Conservation (phyloP, 2,329 filamentous ascomycete species). For the Scopulariopsis brevicaulis region DNA sequence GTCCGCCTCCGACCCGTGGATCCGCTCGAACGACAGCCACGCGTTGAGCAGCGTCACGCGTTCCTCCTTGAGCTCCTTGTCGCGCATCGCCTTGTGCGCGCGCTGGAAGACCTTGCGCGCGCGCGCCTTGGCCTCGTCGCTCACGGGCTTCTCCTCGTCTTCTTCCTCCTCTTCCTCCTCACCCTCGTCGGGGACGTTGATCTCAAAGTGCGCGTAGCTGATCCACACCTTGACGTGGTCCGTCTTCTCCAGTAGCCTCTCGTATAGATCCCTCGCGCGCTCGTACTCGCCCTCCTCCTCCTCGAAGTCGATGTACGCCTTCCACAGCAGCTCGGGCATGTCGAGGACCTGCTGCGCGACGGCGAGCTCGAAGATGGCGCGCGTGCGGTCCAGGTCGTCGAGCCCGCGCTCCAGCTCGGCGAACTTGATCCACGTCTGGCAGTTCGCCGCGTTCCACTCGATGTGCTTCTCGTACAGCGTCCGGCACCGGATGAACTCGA, state of each 20-base stretch:
- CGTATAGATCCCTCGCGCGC: constrained; percentile 70
- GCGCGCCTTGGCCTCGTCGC: constrained; percentile 71
- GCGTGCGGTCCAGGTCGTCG: constrained; percentile 76
- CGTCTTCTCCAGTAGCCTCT: constrained; percentile 86
- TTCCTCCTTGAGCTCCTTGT: constrained; percentile 85
- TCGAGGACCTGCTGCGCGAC: constrained; percentile 74
- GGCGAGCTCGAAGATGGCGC: constrained; percentile 87
- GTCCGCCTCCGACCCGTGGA: constrained; percentile 65
- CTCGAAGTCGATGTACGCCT: constrained; percentile 97
- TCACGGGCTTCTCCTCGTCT: constrained; percentile 57
- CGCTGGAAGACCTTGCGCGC: constrained; percentile 77
- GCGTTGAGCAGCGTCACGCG: constrained; percentile 83
- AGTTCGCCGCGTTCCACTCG: constrained; percentile 82
- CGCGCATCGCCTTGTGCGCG: constrained; percentile 77
- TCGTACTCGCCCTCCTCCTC: constrained; percentile 91
- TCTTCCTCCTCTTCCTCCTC: constrained; percentile 45
- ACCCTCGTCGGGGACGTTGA: constrained; percentile 74
- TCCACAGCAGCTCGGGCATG: constrained; percentile 97
- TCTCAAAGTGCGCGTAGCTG: constrained; percentile 95
- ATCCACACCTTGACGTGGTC: constrained; percentile 99
- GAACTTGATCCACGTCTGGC: constrained; percentile 92
- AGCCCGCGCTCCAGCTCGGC: constrained; percentile 85
- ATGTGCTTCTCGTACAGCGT: constrained; percentile 91
- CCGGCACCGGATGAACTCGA: constrained; percentile 86
- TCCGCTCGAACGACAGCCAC: constrained; percentile 86